A percentile compares a stretch with the other conserved stretches of the same genome.
phyloP scores from a whole-genome alignment of 805 yeast species.

The Candida fluviatilis region DNA sequence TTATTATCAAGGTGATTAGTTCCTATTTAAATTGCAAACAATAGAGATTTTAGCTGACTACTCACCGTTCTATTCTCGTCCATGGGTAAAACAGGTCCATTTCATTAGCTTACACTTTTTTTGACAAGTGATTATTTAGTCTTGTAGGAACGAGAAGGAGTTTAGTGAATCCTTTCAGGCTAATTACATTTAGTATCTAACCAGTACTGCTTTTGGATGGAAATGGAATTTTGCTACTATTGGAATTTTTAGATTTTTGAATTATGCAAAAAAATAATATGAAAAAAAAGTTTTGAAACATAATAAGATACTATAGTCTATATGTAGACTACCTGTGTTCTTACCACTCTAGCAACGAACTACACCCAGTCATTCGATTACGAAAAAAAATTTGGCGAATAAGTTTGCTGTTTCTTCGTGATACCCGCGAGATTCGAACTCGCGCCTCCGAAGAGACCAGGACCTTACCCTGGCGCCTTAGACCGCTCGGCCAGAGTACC shows the following conservation, averaged over 20 bases:
- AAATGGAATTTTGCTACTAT: too few species aligned
- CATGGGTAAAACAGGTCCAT: constrained; percentile 61
- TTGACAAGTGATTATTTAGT: neutral
- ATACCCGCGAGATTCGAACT: constrained; percentile 28
- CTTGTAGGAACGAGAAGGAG: too few species aligned
- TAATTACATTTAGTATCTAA: neutral
- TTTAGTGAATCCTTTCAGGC: too few species aligned
- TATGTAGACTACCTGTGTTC: neutral
- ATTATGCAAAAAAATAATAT: too few species aligned
- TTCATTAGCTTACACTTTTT: constrained; percentile 49
- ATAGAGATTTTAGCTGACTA: constrained; percentile 56
- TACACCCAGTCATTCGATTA: neutral
- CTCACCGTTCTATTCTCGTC: constrained; percentile 57
- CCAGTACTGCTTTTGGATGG: too few species aligned
- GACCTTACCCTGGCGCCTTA: constrained; percentile 7
- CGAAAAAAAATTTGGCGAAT: constrained; percentile 1
- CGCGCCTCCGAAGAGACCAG: constrained; percentile 32
- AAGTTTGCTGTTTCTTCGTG: constrained; percentile 4
- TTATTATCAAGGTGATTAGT: constrained; percentile 51
- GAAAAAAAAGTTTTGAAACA: too few species aligned
- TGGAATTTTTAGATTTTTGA: too few species aligned
- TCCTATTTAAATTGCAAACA: constrained; percentile 90
- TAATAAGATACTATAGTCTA: too few species aligned
- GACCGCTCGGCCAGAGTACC: constrained; percentile 7
- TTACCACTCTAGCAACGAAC: neutral